Evolutionary conservation across 2,329 filamentous ascomycete genomes (phyloP), one percentile per base, ranked within the genome.

Genomic region (Aspergillus alliaceus): DNA sequence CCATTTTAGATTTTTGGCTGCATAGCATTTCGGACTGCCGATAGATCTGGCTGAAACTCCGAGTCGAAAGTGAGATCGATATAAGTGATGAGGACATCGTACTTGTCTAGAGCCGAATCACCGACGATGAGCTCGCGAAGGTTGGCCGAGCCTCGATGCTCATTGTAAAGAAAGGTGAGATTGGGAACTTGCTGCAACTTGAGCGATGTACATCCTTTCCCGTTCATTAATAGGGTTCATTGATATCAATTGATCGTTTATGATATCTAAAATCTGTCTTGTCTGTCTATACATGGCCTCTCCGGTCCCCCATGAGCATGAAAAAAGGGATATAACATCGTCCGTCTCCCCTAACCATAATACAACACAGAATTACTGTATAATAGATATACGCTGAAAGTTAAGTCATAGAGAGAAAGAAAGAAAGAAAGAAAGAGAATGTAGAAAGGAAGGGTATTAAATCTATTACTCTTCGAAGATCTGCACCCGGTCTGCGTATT

Each of bases 401-500:
- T 18, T 15, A 48, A 37, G 27, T 18, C 29, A 34, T 22, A 14
- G 11, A 46, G 50, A 35, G 27, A 51, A 18, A 47, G 11, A 18
- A 15, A 20, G 31, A 22, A 25, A 51, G 34, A 27, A 15, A 49
- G 40, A 24, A 20, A 18, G 6, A 12, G 37, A 53, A 46, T 42
- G 39, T 34, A 44, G n/a, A 47, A 47, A 53, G 27, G 25, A 49
- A 24, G 34, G 15, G 47, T 40, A 37, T 42, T 37, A 49, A 34
- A 51, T 59, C 62, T 66, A 48, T 78, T 68, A 74, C 15, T 91
- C 86, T 57, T 95, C 90, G 64, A 86, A 90, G 46, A 98, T 87
- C 77, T 90, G 87, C 25, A 97, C 90, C 66, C 87, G 91, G 32
- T 89, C 87, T 0, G 92, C 87, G 73, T 97, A 97, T 67, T 91